A percentile compares a stretch with the other conserved stretches of the same genome.
phyloP scores from a whole-genome alignment of 495 filamentous ascomycete genomes.

The Clavariopsis aquatica region DNA sequence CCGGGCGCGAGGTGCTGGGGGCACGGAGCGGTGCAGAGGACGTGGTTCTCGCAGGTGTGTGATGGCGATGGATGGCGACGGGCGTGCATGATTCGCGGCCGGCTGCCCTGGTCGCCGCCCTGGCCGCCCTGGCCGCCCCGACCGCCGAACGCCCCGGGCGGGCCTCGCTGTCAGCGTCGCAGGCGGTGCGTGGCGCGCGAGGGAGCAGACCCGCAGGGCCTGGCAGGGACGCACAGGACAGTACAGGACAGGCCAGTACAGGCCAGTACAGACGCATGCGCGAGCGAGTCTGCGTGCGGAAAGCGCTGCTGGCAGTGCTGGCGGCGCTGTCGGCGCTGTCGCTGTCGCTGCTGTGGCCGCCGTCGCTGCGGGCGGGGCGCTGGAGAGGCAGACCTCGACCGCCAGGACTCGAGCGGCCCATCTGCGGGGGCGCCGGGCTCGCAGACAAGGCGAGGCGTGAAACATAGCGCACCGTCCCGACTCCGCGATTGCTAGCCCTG shows the following conservation, averaged over 20 bases:
- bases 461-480: conserved; percentile 29
- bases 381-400: no score
- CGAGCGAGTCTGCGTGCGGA: no score
- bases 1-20: background rate
- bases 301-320: no score
- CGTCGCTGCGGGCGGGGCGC: background rate
- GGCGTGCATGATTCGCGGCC: conserved; percentile 19
- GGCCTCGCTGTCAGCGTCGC: background rate
- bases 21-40: background rate
- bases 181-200: no score
- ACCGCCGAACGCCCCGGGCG: background rate
- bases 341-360: no score
- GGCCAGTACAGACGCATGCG: no score
- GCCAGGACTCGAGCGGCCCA: background rate
- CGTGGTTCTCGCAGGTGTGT: background rate
- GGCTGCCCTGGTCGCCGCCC: background rate
- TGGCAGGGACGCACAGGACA: no score
- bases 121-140: background rate
- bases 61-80: conserved; percentile 13
- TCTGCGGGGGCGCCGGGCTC: background rate
- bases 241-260: no score
- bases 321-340: no score
- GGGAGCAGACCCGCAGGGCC: no score
- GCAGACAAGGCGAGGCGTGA: conserved; percentile 8
- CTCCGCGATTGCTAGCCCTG: conserved; percentile 18